These are phyloP conservation scores for Pontederia crassipes DNA, from an alignment of 176 grass and related monocot species.

Conservation along the genomic window DNA sequence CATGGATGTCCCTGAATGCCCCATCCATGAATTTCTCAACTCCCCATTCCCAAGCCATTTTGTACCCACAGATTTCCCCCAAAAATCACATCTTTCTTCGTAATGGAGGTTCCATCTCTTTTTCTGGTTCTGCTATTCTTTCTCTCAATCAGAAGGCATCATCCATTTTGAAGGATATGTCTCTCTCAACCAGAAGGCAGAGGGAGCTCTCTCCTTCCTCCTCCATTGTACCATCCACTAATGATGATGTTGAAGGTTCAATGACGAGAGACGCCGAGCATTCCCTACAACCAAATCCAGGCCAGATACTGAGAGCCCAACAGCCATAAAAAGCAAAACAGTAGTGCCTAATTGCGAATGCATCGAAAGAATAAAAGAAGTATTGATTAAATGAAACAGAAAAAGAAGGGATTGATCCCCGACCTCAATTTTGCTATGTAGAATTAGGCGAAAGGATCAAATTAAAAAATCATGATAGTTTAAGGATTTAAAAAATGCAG, in stretches of 20 bases:
- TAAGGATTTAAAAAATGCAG: too few relatives aligned
- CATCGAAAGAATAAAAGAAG: neutral
- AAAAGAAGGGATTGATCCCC: neutral
- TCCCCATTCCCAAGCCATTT: neutral
- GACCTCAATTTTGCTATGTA: neutral
- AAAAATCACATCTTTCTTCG: neutral
- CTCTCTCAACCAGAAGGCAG: neutral
- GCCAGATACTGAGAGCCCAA: neutral
- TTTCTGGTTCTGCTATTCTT: too few relatives aligned
- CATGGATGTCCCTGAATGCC: too few relatives aligned
- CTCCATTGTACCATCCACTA: neutral
- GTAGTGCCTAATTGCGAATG: neutral
- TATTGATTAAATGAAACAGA: neutral
- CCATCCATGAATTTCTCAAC: neutral
- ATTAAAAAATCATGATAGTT: too few relatives aligned
- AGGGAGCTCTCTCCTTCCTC: neutral
- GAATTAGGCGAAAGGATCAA: too few relatives aligned
- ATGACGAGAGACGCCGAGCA: neutral
- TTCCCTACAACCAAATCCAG: slow-evolving; percentile 11
- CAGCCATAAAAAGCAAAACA: neutral
- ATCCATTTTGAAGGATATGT: neutral
- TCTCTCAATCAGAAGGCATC: neutral
- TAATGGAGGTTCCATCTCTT: too few relatives aligned
- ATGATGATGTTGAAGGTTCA: neutral
- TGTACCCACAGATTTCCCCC: neutral